Conservation (phyloP, 345 rosid species). For the Sapria himalayana region DNA sequence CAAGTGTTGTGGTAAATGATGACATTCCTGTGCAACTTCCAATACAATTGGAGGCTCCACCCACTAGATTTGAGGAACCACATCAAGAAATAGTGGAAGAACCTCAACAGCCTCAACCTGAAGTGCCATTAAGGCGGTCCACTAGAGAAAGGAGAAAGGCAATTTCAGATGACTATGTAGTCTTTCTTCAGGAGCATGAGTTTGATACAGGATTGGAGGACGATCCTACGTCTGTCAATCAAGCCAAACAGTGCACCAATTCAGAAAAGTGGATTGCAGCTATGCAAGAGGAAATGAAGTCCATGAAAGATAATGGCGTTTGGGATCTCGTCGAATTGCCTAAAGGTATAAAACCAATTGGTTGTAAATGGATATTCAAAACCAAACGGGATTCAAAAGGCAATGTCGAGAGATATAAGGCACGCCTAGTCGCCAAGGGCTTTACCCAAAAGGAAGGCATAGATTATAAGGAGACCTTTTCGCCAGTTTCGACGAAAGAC, state of each 20-base stretch:
- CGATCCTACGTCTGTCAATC: too few relatives aligned
- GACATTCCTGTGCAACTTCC: neutral
- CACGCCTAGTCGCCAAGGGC: neutral
- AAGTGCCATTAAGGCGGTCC: neutral
- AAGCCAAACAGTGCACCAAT: too few relatives aligned
- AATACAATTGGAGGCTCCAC: neutral
- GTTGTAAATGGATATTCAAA: conserved; percentile 2
- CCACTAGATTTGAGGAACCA: neutral
- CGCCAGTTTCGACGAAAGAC: too few relatives aligned
- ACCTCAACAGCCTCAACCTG: neutral
- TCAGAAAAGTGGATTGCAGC: conserved; percentile 2
- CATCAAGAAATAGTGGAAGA: neutral
- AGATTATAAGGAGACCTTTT: too few relatives aligned
- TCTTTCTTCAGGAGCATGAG: too few relatives aligned
- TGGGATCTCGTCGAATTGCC: neutral
- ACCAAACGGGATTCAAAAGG: conserved; percentile 5
- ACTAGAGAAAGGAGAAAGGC: neutral
- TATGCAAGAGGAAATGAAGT: neutral
- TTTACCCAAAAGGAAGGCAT: conserved; percentile 1
- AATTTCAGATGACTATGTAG: conserved; percentile 1
- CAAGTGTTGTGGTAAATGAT: too few relatives aligned
- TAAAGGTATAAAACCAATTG: neutral
- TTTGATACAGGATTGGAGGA: too few relatives aligned
- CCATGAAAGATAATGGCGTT: conserved; percentile 3
- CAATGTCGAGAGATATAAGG: neutral